Evolutionary conservation across 768 basidiomycete genomes (phyloP).

Genomic region (Chalciporus sphaerocephalus): DNA sequence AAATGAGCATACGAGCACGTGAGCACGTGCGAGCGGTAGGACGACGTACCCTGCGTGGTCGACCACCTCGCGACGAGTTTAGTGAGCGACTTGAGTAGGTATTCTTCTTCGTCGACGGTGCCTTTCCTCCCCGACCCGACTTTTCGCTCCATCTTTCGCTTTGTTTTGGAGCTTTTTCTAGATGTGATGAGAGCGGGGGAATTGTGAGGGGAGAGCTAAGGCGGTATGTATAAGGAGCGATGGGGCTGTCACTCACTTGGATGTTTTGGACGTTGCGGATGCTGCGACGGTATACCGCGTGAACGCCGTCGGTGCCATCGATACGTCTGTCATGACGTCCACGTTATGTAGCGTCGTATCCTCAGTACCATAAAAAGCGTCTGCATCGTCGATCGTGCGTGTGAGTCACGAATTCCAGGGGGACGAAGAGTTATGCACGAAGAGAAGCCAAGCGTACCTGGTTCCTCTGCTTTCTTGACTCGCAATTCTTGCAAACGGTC

Average conservation of each 20-base stretch:
- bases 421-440: background rate
- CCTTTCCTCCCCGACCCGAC: conserved; percentile 87
- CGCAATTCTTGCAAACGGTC: conserved; percentile 71
- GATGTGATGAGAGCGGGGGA: too few species aligned
- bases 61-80: conserved; percentile 68
- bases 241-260: conserved; percentile 50
- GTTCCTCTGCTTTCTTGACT: conserved; percentile 74
- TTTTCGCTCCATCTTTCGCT: conserved; percentile 82
- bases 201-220: too few species aligned
- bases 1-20: too few species aligned
- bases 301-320: conserved; percentile 85
- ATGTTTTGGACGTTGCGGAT: conserved; percentile 65
- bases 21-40: too few species aligned
- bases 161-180: conserved; percentile 76
- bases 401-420: conserved; percentile 16
- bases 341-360: conserved; percentile 78
- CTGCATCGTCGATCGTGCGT: conserved; percentile 30
- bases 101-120: conserved; percentile 94
- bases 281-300: conserved; percentile 92
- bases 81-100: conserved; percentile 76
- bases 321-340: conserved; percentile 92
- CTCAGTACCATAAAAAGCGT: conserved; percentile 81
- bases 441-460: conserved; percentile 49
- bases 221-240: too few species aligned
- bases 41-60: conserved; percentile 52